Conservation (phyloP, 2,329 filamentous ascomycete species). For the Aspergillus versicolor region DNA sequence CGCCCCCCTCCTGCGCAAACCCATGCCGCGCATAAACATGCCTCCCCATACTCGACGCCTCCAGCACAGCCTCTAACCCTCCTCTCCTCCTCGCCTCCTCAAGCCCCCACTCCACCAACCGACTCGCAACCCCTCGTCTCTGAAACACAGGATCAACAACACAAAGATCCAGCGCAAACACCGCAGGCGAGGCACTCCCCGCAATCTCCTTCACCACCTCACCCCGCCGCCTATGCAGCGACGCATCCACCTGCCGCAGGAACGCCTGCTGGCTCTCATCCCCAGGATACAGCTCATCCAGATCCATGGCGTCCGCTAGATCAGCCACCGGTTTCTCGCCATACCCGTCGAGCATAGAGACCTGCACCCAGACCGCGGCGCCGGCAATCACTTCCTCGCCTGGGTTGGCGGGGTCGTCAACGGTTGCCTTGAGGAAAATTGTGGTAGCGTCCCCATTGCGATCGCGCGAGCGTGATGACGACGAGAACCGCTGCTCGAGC, state of each 20-base stretch:
- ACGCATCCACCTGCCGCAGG: constrained; percentile 44
- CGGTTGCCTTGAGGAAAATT: constrained; percentile 55
- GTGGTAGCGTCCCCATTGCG: constrained; percentile 43
- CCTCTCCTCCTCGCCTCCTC: constrained; percentile 29
- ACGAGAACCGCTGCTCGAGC: constrained; percentile 44
- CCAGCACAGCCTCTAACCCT: constrained; percentile 48
- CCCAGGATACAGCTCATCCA: constrained; percentile 44
- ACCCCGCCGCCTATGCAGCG: constrained; percentile 33
- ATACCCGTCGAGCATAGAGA: constrained; percentile 49
- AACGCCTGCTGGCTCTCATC: constrained; percentile 50
- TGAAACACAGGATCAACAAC: constrained; percentile 56
- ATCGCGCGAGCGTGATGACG: constrained; percentile 39
- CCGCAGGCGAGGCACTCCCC: constrained; percentile 27
- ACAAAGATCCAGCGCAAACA: constrained; percentile 54
- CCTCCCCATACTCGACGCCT: constrained; percentile 52
- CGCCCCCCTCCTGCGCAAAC: constrained; percentile 42
- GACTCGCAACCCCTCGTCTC: constrained; percentile 46
- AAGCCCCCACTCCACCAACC: constrained; percentile 49
- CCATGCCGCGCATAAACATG: constrained; percentile 49
- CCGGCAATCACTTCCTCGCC: constrained; percentile 44
- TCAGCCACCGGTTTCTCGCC: constrained; percentile 40
- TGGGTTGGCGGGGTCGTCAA: constrained; percentile 25
- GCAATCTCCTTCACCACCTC: constrained; percentile 46
- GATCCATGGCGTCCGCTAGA: constrained; percentile 19
- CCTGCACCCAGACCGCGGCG: constrained; percentile 56